Evolutionary conservation across 768 basidiomycete genomes (phyloP), one percentile per base, ranked within the genome.

Genomic region (Boletus coccyginus): DNA sequence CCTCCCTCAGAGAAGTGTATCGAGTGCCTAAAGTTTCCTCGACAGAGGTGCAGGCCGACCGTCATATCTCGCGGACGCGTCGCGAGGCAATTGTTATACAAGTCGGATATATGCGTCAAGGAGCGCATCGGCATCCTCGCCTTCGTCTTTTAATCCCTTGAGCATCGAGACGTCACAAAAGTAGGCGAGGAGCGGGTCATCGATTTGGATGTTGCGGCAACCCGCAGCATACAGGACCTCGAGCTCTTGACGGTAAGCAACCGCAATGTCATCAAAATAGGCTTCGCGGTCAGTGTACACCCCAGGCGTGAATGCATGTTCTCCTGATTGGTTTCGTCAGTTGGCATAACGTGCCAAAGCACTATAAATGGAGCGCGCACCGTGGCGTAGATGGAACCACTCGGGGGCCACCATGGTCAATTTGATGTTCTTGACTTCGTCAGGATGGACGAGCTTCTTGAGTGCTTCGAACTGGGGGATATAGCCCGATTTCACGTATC

Each of bases 301-400:
- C n/a, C n/a, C n/a, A n/a, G n/a, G n/a, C n/a, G n/a, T 21, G 53
- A 55, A 69, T 4, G 68, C 63, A 33, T 70, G 52, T n/a, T 70
- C 53, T 10, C 67, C 67, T 69, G 19, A 8, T 29, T 5, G 10
- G 12, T 13, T 13, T 5, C 3, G 29, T 58, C 38, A 61, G 44
- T 46, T 16, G 7, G 14, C 5, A 2, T 11, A 41, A 32, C 2
- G 9, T 5, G 7, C 4, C 5, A 5, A 14, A 17, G 31, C 21
- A n/a, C 13, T 5, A 7, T 11, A 5, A 6, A 42, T 16, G 29
- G 17, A 6, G 4, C 8, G 7, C 61, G 75, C 77, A 48, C 87
- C 87, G 65, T 86, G 85, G 27, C 83, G 80, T 31, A 87, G 80
- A 66, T 87, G 85, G 68, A 82, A 85, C 85, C 86, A 87, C 36